These are phyloP conservation scores for Blumeria hordei DNA, from an alignment of 2,329 filamentous ascomycete genomes.

Conservation along the genomic window DNA sequence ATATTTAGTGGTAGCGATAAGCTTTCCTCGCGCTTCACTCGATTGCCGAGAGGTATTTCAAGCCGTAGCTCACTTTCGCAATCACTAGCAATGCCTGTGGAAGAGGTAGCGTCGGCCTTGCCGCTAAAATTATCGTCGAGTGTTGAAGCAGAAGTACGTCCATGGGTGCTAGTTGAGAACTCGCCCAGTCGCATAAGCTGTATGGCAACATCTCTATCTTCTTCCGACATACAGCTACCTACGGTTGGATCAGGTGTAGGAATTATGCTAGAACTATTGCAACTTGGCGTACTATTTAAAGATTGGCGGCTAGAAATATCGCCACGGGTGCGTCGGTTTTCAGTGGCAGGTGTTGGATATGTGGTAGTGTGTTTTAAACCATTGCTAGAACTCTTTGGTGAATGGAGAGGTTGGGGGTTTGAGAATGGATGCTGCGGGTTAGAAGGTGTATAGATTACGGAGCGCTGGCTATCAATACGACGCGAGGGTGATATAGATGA, in stretches of 20 bases:
- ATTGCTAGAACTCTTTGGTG: conserved; percentile 50
- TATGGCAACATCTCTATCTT: conserved; percentile 78
- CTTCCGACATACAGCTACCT: conserved; percentile 88
- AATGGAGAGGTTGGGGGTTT: conserved; percentile 55
- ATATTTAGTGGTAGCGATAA: conserved; percentile 23
- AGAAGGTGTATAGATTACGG: conserved; percentile 51
- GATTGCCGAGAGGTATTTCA: conserved; percentile 32
- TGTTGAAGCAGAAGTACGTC: conserved; percentile 78
- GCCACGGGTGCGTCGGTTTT: conserved; percentile 40
- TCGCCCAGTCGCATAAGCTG: conserved; percentile 92
- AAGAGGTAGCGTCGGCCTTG: conserved; percentile 62
- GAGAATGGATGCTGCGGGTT: conserved; percentile 58
- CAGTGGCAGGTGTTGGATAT: conserved; percentile 40
- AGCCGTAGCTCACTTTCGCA: conserved; percentile 43
- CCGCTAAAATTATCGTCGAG: conserved; percentile 86
- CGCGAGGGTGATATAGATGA: conserved; percentile 88
- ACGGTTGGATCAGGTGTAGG: conserved; percentile 95
- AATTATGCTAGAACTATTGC: conserved; percentile 35
- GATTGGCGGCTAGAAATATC: conserved; percentile 25
- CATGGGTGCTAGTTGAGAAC: conserved; percentile 79
- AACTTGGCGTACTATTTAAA: conserved; percentile 18
- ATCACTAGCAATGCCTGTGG: conserved; percentile 64
- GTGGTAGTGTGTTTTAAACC: conserved; percentile 27
- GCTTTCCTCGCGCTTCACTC: conserved; percentile 29
- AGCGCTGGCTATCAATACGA: conserved; percentile 46